Percentiles rank a stretch among this genome's conserved stretches.
phyloP scores from a whole-genome alignment of 768 basidiomycete genomes.

The Hypholoma fasciculare region DNA sequence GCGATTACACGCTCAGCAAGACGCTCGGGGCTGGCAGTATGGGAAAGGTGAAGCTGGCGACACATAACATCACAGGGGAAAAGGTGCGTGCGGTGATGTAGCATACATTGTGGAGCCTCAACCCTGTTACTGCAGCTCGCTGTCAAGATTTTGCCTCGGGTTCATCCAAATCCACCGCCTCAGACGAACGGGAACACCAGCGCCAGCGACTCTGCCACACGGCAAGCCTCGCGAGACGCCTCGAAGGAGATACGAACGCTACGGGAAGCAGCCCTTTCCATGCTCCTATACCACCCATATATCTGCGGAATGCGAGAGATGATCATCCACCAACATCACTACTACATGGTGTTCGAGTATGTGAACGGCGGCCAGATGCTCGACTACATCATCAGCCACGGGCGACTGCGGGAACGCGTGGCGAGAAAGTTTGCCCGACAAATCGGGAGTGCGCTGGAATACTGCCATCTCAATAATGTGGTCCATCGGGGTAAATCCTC shows the following conservation, averaged over 20 bases:
- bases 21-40: conserved; percentile 97
- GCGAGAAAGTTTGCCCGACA: conserved; percentile 98
- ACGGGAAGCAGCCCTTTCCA: conserved; percentile 91
- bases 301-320: conserved; percentile 99
- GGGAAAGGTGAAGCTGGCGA: conserved; percentile 98
- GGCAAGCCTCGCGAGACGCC: conserved; percentile 85
- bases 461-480: conserved; percentile 96
- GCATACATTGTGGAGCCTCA: conserved; percentile 6
- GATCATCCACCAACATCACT: conserved; percentile 96
- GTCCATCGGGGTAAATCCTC: conserved; percentile 79
- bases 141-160: conserved; percentile 97
- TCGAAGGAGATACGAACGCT: conserved; percentile 96
- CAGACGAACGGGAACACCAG: conserved; percentile 43
- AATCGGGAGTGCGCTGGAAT: conserved; percentile 94
- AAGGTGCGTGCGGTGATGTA: conserved; percentile 64
- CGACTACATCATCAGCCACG: conserved; percentile 99
- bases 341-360: conserved; percentile 99
- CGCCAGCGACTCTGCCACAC: conserved; percentile 60
- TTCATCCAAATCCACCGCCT: conserved; percentile 58
- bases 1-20: conserved; percentile 95
- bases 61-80: conserved; percentile 85
- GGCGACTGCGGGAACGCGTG: conserved; percentile 90
- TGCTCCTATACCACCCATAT: conserved; percentile 97
- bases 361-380: conserved; percentile 99
- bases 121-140: conserved; percentile 63